Evolutionary conservation across 2,329 filamentous ascomycete species (phyloP).

Genomic region (Akanthomyces dipterigenus): DNA sequence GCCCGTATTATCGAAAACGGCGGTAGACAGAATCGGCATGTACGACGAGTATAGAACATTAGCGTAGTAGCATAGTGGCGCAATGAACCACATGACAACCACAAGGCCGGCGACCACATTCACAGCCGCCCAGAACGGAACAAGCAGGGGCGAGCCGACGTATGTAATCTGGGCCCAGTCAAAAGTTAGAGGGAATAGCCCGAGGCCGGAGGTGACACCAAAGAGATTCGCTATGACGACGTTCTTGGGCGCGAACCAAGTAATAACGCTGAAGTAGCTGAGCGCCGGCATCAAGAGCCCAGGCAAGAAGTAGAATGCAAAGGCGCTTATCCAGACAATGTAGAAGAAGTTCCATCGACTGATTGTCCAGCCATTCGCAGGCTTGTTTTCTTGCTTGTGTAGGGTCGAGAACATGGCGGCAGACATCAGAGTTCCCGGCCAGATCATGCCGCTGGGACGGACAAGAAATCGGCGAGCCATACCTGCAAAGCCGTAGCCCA

Average conservation of each 20-base stretch:
- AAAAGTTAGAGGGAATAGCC: conserved; percentile 78
- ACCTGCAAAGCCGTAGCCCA: conserved; percentile 82
- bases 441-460: conserved; percentile 82
- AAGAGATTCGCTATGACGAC: conserved; percentile 84
- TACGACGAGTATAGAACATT: conserved; percentile 77
- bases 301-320: conserved; percentile 78
- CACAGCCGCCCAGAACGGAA: conserved; percentile 80
- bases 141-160: conserved; percentile 76
- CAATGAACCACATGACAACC: conserved; percentile 78
- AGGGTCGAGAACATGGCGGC: conserved; percentile 84
- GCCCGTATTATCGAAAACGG: conserved; percentile 80
- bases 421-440: conserved; percentile 82
- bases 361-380: conserved; percentile 75
- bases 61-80: conserved; percentile 72
- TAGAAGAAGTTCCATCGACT: conserved; percentile 82
- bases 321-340: conserved; percentile 61
- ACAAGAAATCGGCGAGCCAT: conserved; percentile 76
- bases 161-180: conserved; percentile 89
- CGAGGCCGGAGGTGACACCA: conserved; percentile 76
- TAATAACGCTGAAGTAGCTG: conserved; percentile 83
- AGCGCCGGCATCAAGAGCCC: conserved; percentile 76
- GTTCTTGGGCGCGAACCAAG: conserved; percentile 81
- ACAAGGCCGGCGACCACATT: conserved; percentile 77
- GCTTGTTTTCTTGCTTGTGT: conserved; percentile 76
- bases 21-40: conserved; percentile 77